Conservation (phyloP, 1,284 basidiomycete genomes). For the Malassezia cuniculi region DNA sequence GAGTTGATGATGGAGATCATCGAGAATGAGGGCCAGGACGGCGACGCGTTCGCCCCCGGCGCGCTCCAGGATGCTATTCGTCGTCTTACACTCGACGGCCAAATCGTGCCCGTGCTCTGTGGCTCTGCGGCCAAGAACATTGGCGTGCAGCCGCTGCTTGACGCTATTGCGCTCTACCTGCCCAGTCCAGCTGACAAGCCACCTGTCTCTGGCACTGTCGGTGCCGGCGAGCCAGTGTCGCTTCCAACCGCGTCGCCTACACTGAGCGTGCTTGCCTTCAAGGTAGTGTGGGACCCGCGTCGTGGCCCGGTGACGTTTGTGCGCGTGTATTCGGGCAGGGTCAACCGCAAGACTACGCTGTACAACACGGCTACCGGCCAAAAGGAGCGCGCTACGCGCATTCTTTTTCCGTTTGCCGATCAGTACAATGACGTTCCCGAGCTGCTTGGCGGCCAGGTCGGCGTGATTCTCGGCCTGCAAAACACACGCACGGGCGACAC, state of each 20-base stretch:
- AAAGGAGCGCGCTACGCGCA: constrained; percentile 61
- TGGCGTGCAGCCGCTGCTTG: constrained; percentile 65
- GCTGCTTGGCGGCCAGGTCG: constrained; percentile 67
- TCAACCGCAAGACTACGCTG: constrained; percentile 55
- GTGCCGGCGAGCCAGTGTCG: not conserved
- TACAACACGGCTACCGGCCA: constrained; percentile 58
- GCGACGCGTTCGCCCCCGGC: not conserved
- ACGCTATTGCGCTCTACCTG: constrained; percentile 67
- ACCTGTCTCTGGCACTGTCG: constrained; percentile 9
- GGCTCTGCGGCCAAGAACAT: constrained; percentile 69
- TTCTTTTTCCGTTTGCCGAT: constrained; percentile 68
- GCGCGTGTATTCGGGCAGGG: constrained; percentile 65
- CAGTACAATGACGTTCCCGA: constrained; percentile 66
- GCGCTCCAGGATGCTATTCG: constrained; percentile 52
- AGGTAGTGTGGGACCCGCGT: constrained; percentile 70
- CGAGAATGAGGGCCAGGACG: constrained; percentile 43
- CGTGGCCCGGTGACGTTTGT: constrained; percentile 84
- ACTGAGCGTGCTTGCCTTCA: constrained; percentile 63
- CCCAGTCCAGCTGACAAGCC: constrained; percentile 54
- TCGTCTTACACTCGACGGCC: constrained; percentile 55
- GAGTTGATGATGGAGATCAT: constrained; percentile 59
- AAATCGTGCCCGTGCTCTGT: constrained; percentile 66
- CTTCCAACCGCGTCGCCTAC: too few species aligned
- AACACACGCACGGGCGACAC: constrained; percentile 80
- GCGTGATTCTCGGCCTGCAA: constrained; percentile 68